Conservation (phyloP, 306 rosid species). For the Acacia confusa region DNA sequence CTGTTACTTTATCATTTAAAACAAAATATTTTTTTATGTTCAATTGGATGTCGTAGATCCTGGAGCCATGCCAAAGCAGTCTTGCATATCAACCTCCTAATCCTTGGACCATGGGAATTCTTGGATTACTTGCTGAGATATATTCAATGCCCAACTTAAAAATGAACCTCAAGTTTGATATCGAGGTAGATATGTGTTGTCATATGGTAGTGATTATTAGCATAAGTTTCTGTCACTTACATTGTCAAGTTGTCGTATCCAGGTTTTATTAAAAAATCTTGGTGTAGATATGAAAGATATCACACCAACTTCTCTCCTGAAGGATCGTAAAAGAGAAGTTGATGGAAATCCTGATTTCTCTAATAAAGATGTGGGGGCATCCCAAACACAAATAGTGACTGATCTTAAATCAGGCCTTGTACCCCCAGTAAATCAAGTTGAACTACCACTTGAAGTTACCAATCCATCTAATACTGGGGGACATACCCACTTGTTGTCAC, state of each 20-base stretch:
- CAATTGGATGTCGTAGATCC: slow-evolving; percentile 54
- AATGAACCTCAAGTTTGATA: slow-evolving; percentile 99
- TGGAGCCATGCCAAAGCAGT: slow-evolving; percentile 94
- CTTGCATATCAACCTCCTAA: slow-evolving; percentile 98
- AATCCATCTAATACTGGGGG: slow-evolving; percentile 68
- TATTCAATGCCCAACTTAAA: slow-evolving; percentile 99
- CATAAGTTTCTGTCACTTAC: background rate
- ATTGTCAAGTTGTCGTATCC: slow-evolving; percentile 30
- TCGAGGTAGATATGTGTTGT: slow-evolving; percentile 59
- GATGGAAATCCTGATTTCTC: slow-evolving; percentile 99
- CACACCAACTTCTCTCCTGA: slow-evolving; percentile 84
- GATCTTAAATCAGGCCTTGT: slow-evolving; percentile 74
- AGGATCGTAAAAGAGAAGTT: slow-evolving; percentile 86
- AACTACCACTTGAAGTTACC: slow-evolving; percentile 75
- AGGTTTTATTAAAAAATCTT: slow-evolving; percentile 92
- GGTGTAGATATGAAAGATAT: slow-evolving; percentile 95
- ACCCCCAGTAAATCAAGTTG: slow-evolving; percentile 81
- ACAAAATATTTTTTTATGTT: slow-evolving; percentile 10
- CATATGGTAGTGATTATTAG: slow-evolving; percentile 4
- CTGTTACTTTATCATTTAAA: slow-evolving; percentile 4
- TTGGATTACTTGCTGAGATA: slow-evolving; percentile 95
- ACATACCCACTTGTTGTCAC: slow-evolving; percentile 74
- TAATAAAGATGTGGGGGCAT: slow-evolving; percentile 84
- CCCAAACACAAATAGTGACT: slow-evolving; percentile 74
- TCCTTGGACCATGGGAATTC: slow-evolving; percentile 99